These are phyloP conservation scores for Kazachstania bromeliacearum DNA, from an alignment of 805 yeast genomes.

Conservation along the genomic window DNA sequence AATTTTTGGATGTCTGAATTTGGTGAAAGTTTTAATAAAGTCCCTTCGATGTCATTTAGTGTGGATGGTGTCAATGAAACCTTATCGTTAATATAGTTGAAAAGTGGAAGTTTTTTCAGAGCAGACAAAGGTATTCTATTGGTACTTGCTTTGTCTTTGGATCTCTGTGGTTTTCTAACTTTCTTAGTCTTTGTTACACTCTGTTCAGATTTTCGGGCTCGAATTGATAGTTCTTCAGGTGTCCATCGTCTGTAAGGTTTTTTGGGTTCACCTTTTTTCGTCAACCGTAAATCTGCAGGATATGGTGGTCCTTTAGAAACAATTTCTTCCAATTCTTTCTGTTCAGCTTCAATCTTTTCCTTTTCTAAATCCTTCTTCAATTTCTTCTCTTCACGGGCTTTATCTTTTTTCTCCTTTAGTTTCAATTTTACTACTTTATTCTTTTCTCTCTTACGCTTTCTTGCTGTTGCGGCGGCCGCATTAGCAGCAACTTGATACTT, in stretches of 20 bases:
- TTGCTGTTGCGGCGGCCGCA: slow-evolving; percentile 24
- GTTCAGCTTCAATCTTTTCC: slow-evolving; percentile 16
- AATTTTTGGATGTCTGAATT: background rate
- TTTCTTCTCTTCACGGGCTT: slow-evolving; percentile 15
- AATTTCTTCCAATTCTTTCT: slow-evolving; percentile 23
- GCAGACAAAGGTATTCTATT: slow-evolving; percentile 20
- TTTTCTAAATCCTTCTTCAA: slow-evolving; percentile 15
- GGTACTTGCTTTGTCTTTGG: slow-evolving; percentile 15
- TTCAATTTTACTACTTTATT: slow-evolving; percentile 12
- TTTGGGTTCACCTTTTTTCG: slow-evolving; percentile 27
- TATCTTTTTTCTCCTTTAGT: slow-evolving; percentile 11
- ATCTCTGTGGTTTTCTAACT: slow-evolving; percentile 1
- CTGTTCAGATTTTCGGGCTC: slow-evolving; percentile 15
- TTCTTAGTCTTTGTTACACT: background rate
- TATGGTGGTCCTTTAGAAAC: slow-evolving; percentile 29
- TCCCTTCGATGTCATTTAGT: slow-evolving; percentile 19
- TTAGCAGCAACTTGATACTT: slow-evolving; percentile 15
- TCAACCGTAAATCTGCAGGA: slow-evolving; percentile 24
- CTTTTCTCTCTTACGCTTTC: slow-evolving; percentile 16
- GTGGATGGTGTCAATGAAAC: slow-evolving; percentile 3
- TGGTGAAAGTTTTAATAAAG: slow-evolving; percentile 10
- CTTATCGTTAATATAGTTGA: slow-evolving; percentile 15
- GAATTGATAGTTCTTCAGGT: slow-evolving; percentile 23
- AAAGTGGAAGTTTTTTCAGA: slow-evolving; percentile 21
- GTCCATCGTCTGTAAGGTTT: slow-evolving; percentile 29